Percentiles rank a stretch among this genome's conserved stretches.
phyloP scores from a whole-genome alignment of 192 early-diverging fungal species.

The Coemansia sp. region DNA sequence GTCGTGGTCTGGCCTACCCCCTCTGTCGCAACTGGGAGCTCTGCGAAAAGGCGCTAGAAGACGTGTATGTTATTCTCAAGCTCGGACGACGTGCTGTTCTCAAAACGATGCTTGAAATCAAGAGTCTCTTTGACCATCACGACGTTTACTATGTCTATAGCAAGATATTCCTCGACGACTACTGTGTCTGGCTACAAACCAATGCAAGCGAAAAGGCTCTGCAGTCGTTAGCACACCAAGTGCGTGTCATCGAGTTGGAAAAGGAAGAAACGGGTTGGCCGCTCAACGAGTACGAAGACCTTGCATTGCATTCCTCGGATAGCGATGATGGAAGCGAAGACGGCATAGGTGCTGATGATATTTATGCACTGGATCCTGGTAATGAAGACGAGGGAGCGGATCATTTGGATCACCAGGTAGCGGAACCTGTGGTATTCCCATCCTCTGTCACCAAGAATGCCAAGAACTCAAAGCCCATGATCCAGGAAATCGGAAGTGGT shows the following conservation, averaged over 20 bases:
- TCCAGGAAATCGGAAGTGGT: constrained; percentile 6
- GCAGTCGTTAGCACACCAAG: constrained; percentile 74
- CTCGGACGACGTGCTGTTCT: constrained; percentile 81
- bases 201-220: constrained; percentile 71
- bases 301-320: constrained; percentile 60
- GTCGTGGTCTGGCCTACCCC: constrained; percentile 86
- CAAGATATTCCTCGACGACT: constrained; percentile 90
- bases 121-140: constrained; percentile 78
- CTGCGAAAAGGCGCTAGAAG: constrained; percentile 69
- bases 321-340: constrained; percentile 28
- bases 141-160: constrained; percentile 87
- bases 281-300: constrained; percentile 77
- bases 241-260: constrained; percentile 67
- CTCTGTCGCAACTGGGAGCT: constrained; percentile 81
- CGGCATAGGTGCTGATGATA: background rate
- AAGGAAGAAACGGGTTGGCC: constrained; percentile 76
- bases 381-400: too few species aligned
- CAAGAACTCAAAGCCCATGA: constrained; percentile 8
- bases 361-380: background rate
- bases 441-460: background rate
- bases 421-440: background rate
- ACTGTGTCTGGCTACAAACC: constrained; percentile 92
- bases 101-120: constrained; percentile 75
- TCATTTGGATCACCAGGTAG: background rate
- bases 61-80: constrained; percentile 79